phyloP scores from a whole-genome alignment of 1,284 basidiomycete species.

The Trichosporon coremiiforme region DNA sequence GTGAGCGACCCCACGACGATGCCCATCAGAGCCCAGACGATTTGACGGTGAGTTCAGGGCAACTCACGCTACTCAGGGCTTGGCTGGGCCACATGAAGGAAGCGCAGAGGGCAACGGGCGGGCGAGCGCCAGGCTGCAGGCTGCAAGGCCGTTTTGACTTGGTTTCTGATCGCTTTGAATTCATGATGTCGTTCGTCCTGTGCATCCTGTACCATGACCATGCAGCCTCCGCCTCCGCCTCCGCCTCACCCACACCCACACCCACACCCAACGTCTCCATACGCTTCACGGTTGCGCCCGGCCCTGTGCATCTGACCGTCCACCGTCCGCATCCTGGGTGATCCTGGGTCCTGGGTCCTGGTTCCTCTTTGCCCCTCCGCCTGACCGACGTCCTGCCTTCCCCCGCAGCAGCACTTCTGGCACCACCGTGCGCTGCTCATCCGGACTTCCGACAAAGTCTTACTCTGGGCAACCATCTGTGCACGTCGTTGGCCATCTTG shows the following conservation, averaged over 20 bases:
- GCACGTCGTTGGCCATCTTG: not conserved
- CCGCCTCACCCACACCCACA: not conserved
- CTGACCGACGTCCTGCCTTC: not conserved
- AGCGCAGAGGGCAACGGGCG: not conserved
- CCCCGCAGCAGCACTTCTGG: not conserved
- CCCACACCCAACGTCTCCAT: too few species aligned
- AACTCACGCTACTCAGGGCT: not conserved
- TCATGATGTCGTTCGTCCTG: not conserved
- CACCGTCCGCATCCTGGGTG: not conserved
- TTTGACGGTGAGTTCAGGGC: constrained; percentile 1
- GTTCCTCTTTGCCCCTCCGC: not conserved
- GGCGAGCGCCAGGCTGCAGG: not conserved
- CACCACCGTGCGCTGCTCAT: not conserved
- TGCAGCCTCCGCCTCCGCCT: not conserved
- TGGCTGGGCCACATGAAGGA: not conserved
- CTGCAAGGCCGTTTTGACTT: not conserved
- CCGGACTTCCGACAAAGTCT: constrained; percentile 11
- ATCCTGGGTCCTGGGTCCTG: constrained; percentile 1
- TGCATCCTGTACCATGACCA: too few species aligned
- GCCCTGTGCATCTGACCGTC: not conserved
- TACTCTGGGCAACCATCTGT: not conserved
- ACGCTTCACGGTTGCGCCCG: not conserved
- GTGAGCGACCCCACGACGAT: not conserved
- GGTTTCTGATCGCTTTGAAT: constrained; percentile 11
- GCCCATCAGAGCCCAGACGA: not conserved